Percentiles rank a stretch among this genome's conserved stretches.
Evolutionary conservation across 1,284 basidiomycete species (phyloP).

Genomic region (Veloporphyrellus conicus): DNA sequence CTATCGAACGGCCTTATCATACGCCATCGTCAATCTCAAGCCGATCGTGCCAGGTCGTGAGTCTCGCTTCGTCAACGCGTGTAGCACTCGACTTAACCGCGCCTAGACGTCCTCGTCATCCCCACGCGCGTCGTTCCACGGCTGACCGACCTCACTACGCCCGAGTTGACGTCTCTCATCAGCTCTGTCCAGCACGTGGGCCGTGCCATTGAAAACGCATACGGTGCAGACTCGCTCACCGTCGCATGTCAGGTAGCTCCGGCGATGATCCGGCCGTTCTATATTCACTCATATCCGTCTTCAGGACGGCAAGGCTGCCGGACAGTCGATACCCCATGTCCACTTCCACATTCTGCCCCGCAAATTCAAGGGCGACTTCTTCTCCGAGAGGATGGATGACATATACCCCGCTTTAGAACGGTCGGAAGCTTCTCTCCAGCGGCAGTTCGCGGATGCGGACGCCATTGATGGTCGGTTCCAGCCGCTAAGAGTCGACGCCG

Average conservation of each 20-base stretch:
- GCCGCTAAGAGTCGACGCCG: constrained; percentile 58
- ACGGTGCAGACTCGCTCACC: constrained; percentile 72
- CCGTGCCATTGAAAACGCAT: constrained; percentile 63
- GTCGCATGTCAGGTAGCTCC: constrained; percentile 69
- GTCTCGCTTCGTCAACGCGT: constrained; percentile 29
- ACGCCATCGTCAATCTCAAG: constrained; percentile 89
- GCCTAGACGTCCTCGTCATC: constrained; percentile 81
- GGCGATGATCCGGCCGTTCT: neutral
- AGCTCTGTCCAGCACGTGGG: constrained; percentile 70
- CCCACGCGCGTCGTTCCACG: constrained; percentile 75
- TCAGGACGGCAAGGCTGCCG: constrained; percentile 83
- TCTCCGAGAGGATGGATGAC: constrained; percentile 65
- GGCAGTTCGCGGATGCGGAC: constrained; percentile 34
- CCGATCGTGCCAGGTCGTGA: constrained; percentile 89
- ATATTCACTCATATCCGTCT: constrained; percentile 1
- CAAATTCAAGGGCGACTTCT: constrained; percentile 62
- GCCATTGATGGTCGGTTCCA: constrained; percentile 23
- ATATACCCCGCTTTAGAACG: constrained; percentile 76
- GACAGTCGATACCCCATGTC: constrained; percentile 86
- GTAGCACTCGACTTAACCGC: neutral
- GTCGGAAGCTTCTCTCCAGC: constrained; percentile 51
- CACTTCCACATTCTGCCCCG: constrained; percentile 88
- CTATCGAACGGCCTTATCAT: constrained; percentile 64
- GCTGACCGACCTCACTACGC: constrained; percentile 64
- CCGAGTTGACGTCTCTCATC: constrained; percentile 79